These are phyloP conservation scores for Hamamelis virginiana DNA, from an alignment of 164 flowering plant species.

Conservation along the genomic window DNA sequence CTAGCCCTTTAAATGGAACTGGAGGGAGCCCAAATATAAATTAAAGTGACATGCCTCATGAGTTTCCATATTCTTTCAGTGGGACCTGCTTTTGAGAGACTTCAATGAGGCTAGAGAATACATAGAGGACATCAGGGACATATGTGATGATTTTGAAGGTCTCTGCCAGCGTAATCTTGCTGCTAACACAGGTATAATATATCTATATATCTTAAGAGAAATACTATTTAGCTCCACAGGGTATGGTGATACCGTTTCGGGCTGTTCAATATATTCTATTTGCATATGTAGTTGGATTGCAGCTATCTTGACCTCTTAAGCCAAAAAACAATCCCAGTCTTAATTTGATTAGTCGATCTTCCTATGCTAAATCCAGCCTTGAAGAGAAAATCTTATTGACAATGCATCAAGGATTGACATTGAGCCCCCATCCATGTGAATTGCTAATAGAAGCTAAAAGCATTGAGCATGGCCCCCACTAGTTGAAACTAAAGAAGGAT, in stretches of 20 bases:
- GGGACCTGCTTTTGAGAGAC: conserved; percentile 75
- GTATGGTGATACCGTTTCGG: too few relatives aligned
- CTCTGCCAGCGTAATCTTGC: conserved; percentile 97
- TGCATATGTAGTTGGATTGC: too few relatives aligned
- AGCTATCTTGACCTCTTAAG: too few relatives aligned
- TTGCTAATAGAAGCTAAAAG: not conserved
- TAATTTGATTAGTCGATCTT: too few relatives aligned
- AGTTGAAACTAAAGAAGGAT: not conserved
- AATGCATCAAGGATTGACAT: not conserved
- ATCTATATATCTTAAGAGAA: too few relatives aligned
- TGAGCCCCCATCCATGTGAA: not conserved
- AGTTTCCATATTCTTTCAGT: conserved; percentile 39
- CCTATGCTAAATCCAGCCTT: too few relatives aligned
- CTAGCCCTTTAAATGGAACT: not conserved
- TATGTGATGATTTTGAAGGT: conserved; percentile 92
- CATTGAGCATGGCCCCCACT: not conserved
- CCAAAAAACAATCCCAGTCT: too few relatives aligned
- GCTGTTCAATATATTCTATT: too few relatives aligned
- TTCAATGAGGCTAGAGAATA: conserved; percentile 83
- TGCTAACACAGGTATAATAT: conserved; percentile 73
- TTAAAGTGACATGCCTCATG: not conserved
- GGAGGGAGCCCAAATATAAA: not conserved
- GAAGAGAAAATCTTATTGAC: too few relatives aligned
- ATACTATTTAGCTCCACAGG: too few relatives aligned
- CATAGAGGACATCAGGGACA: conserved; percentile 89